Base-by-base conservation (phyloP, 1,284 basidiomycete species). In the Cutaneotrichosporon dermatis region DNA sequence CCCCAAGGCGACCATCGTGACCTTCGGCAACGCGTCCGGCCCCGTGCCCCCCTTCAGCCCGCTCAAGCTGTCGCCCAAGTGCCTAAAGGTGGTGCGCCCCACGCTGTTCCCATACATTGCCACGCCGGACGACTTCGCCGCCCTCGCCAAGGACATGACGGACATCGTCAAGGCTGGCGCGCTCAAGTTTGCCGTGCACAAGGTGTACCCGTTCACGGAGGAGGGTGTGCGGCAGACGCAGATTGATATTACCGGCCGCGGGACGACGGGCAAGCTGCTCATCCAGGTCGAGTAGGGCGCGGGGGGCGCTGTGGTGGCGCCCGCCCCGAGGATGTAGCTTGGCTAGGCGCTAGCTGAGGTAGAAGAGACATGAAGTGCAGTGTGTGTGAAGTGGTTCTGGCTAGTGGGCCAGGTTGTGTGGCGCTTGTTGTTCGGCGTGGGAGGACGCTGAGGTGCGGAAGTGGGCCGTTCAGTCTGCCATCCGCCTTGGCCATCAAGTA, bases 11-110 rank as follows among this genome's bases (percentile, higher is more conserved):
- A 81, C 80, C 4, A 76, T 98, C 42, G 88, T 94, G n/a, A 87
- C 86, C 8, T 86, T 93, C 55, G 95, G 95, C 0, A 97, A 96
- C 73, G 90, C 94, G 0, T 93, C 90, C 15, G 69, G 71, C 43
- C 59, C 71, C 12, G 62, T 68, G 4, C 68, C 77, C 8, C 67
- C 89, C 0, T 86, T 95, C 69, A 76, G 86, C 1, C 83, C 88
- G 0, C 79, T 92, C 59, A 88, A 86, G 69, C 83, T 97, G 15
- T 80, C 82, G 0, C 82, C 86, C 63, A 98, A 94, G 82, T 93
- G 94, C 67, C 74, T 94, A 66, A 90, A 88, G 64, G 79, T 92
- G 37, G 75, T 86, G 49, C 85, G 89, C 33, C 89, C 89, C 37
- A 84, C 83, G 11, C 61, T 80, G n/a, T 63, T 53, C 54, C 69